Evolutionary conservation across 2,329 filamentous ascomycete genomes (phyloP), one percentile per base, ranked within the genome.

Genomic region (Aspergillus sp.): DNA sequence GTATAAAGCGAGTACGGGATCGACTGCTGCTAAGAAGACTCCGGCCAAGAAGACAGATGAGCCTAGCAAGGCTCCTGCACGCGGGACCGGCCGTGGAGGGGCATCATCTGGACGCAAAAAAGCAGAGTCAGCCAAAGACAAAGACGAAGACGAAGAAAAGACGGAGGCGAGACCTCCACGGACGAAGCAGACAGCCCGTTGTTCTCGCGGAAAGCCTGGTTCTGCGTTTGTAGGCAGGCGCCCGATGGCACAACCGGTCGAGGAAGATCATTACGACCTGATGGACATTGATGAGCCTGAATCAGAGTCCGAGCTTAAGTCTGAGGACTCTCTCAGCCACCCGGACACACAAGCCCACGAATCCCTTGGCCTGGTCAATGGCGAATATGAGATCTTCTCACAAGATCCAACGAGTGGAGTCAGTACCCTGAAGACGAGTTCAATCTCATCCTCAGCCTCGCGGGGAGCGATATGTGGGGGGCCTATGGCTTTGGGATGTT

Each of bases 401-500:
- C 13, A 9, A 12, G 36, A 40, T 33, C 30, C 5, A 19, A 45
- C n/a, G 7, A 41, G 27, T 40, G 43, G 43, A 2, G 12, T 26
- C 4, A 13, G 12, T 45, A 19, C 31, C 28, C 37, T 5, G 29
- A 36, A 35, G 37, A 45, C 6, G 37, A 40, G 5, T 45, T 45
- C 32, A n/a, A 30, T 10, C 31, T 45, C 5, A 29, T 41, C 27
- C 43, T 36, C n/a, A 26, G 37, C 12, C 37, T 45, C n/a, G 37
- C 37, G 6, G 43, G 43, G n/a, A 36, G 30, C 26, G 29, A 37
- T 6, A 12, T 55, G n/a, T 55, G 50, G 52, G 50, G 46, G 6
- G 44, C 46, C 27, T 53, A 51, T 38, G 50, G 53, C 43, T 51
- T 55, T 36, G 48, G 46, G 27, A 47, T 41, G 36, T 48, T 46